These are phyloP conservation scores for Sclerospora graminicola DNA, from an alignment of 352 stramenopile genomes.

Conservation along the genomic window DNA sequence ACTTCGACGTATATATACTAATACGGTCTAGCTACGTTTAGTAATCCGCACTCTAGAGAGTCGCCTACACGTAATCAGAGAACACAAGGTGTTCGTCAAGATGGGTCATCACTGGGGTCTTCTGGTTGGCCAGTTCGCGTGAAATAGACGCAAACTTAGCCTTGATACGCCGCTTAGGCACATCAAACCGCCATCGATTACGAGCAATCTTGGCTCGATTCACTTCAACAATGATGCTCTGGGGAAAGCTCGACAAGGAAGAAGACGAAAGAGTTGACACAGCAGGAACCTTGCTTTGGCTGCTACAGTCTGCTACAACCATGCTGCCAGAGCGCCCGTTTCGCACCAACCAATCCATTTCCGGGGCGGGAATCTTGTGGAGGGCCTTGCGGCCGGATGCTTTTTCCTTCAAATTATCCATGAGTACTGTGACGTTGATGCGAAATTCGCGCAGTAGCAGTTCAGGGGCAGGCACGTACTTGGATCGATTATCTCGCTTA, in stretches of 20 bases:
- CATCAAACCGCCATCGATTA: constrained; percentile 40
- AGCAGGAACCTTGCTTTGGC: neutral
- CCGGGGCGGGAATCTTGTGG: constrained; percentile 53
- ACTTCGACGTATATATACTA: neutral
- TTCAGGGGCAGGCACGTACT: constrained; percentile 64
- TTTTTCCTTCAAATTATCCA: constrained; percentile 66
- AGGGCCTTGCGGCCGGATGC: constrained; percentile 50
- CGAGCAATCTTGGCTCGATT: constrained; percentile 42
- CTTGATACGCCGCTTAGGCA: constrained; percentile 60
- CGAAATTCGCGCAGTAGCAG: constrained; percentile 62
- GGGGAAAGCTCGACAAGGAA: constrained; percentile 18
- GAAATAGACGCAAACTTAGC: constrained; percentile 60
- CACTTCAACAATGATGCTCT: constrained; percentile 44
- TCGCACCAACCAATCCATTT: constrained; percentile 49
- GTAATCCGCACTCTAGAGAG: too few species aligned
- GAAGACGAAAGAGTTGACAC: constrained; percentile 5
- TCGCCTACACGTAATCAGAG: constrained; percentile 54
- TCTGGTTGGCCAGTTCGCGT: constrained; percentile 41
- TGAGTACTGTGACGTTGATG: constrained; percentile 45
- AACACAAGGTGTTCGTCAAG: constrained; percentile 62
- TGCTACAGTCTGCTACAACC: constrained; percentile 33
- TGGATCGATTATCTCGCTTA: constrained; percentile 57
- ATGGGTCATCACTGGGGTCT: constrained; percentile 25
- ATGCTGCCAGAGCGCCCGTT: constrained; percentile 31
- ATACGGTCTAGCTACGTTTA: too few species aligned